Evolutionary conservation across 2,329 filamentous ascomycete species (phyloP).

Genomic region (Fusarium concolor): DNA sequence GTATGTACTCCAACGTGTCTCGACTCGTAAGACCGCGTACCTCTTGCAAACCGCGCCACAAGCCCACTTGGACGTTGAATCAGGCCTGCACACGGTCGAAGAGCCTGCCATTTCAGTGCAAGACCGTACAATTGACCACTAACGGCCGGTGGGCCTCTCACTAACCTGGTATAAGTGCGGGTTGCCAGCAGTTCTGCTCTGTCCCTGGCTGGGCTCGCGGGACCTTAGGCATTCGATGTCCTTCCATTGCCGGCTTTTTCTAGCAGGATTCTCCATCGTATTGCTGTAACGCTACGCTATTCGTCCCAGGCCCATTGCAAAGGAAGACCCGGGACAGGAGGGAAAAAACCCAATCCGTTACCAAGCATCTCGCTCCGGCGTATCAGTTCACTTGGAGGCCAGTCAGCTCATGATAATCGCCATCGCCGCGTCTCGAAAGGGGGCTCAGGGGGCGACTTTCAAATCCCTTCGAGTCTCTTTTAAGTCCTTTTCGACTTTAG

Average conservation of each 20-base stretch:
- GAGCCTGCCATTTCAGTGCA: constrained; percentile 35
- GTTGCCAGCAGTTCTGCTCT: not conserved
- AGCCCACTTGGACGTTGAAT: constrained; percentile 29
- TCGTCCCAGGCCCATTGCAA: constrained; percentile 23
- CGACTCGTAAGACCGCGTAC: constrained; percentile 42
- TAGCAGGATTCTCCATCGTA: constrained; percentile 29
- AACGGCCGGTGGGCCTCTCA: constrained; percentile 26
- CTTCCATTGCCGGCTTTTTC: constrained; percentile 42
- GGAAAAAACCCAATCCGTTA: constrained; percentile 31
- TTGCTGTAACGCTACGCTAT: constrained; percentile 31
- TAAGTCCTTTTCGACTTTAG: constrained; percentile 12
- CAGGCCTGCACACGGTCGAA: constrained; percentile 17
- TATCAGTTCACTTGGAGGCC: constrained; percentile 38
- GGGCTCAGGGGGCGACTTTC: constrained; percentile 37
- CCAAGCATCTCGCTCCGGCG: constrained; percentile 40
- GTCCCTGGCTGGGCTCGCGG: constrained; percentile 22
- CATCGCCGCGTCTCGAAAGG: constrained; percentile 38
- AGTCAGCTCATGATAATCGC: constrained; percentile 47
- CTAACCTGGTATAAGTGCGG: constrained; percentile 40
- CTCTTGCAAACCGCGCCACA: constrained; percentile 37
- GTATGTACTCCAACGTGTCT: constrained; percentile 30
- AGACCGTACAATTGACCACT: constrained; percentile 33
- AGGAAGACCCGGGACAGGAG: not conserved
- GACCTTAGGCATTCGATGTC: constrained; percentile 37
- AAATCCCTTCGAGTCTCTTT: constrained; percentile 3